A percentile compares a stretch with the other conserved stretches of the same genome.
phyloP scores from a whole-genome alignment of 768 basidiomycete genomes.

The Crepidotus variabilis region DNA sequence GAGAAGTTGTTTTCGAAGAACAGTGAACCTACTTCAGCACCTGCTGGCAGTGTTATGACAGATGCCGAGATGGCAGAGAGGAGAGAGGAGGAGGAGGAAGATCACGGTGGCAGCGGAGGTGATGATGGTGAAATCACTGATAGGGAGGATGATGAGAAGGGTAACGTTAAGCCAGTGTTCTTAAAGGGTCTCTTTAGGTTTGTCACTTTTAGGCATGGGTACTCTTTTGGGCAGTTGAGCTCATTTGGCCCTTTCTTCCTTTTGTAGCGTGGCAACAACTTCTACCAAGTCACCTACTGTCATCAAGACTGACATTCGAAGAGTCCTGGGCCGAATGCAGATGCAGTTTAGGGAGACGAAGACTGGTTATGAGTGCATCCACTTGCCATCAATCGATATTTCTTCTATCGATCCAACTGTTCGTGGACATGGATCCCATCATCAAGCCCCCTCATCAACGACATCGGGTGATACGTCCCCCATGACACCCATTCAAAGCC shows the following conservation, averaged over 20 bases:
- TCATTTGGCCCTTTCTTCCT: constrained; percentile 4
- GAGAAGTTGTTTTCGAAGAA: constrained; percentile 45
- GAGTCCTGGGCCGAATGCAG: constrained; percentile 91
- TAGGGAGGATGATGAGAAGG: constrained; percentile 47
- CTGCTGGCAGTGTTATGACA: constrained; percentile 7
- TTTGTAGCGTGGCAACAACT: constrained; percentile 83
- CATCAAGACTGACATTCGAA: constrained; percentile 81
- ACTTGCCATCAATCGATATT: constrained; percentile 90
- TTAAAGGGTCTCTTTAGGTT: constrained; percentile 95
- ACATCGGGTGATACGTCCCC: constrained; percentile 43
- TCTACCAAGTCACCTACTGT: constrained; percentile 80
- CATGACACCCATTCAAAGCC: constrained; percentile 29
- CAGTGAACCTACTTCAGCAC: constrained; percentile 33
- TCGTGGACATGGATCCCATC: constrained; percentile 27
- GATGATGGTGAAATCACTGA: constrained; percentile 41
- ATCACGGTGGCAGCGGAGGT: constrained; percentile 25
- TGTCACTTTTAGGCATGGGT: constrained; percentile 17
- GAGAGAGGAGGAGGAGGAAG: constrained; percentile 34
- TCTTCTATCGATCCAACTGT: constrained; percentile 54
- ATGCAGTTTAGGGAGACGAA: constrained; percentile 91
- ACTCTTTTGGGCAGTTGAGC: neutral
- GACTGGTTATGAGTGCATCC: constrained; percentile 94
- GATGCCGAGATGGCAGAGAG: constrained; percentile 40
- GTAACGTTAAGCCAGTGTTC: constrained; percentile 83
- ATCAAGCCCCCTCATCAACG: constrained; percentile 37